Percentiles rank a stretch among this genome's conserved stretches.
Conservation (phyloP, 108 stramenopile genomes). For the Conticribra weissflogii region DNA sequence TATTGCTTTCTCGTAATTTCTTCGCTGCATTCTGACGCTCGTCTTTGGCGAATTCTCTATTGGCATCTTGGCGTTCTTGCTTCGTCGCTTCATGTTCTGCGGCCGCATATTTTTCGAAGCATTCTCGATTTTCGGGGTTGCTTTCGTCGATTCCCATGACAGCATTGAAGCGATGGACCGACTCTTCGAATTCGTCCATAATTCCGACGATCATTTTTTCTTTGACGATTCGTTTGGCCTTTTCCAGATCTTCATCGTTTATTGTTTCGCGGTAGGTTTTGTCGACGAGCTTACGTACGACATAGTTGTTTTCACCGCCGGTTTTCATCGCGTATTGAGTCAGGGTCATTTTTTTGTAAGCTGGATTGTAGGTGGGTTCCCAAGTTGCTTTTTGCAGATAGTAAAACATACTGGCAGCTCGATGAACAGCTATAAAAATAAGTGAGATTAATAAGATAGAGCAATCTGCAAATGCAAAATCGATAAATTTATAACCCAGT, state of each 20-base stretch:
- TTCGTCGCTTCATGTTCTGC: background rate
- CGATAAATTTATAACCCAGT: background rate
- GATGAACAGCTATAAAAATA: slow-evolving; percentile 1
- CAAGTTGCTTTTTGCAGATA: slow-evolving; percentile 1
- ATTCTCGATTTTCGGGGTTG: background rate
- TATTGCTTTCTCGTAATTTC: too few relatives aligned
- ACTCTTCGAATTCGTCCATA: slow-evolving; percentile 8
- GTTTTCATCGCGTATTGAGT: slow-evolving; percentile 4
- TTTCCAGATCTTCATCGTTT: slow-evolving; percentile 11
- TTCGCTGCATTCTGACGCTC: too few relatives aligned
- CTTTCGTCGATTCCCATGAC: slow-evolving; percentile 8
- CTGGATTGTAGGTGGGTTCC: slow-evolving; percentile 2
- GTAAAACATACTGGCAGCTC: slow-evolving; percentile 9
- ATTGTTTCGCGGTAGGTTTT: slow-evolving; percentile 3
- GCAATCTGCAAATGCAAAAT: background rate
- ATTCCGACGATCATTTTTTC: slow-evolving; percentile 24
- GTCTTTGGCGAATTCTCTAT: too few relatives aligned
- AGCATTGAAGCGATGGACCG: slow-evolving; percentile 11
- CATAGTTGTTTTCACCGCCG: slow-evolving; percentile 18
- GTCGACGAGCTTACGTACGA: slow-evolving; percentile 19
- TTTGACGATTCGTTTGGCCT: slow-evolving; percentile 18
- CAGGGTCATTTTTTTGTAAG: slow-evolving; percentile 10
- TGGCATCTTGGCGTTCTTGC: too few relatives aligned
- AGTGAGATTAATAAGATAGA: background rate
- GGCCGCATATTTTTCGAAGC: slow-evolving; percentile 1